Conservation (phyloP, 2,329 filamentous ascomycete genomes). For the Pestalotiopsis sp. region DNA sequence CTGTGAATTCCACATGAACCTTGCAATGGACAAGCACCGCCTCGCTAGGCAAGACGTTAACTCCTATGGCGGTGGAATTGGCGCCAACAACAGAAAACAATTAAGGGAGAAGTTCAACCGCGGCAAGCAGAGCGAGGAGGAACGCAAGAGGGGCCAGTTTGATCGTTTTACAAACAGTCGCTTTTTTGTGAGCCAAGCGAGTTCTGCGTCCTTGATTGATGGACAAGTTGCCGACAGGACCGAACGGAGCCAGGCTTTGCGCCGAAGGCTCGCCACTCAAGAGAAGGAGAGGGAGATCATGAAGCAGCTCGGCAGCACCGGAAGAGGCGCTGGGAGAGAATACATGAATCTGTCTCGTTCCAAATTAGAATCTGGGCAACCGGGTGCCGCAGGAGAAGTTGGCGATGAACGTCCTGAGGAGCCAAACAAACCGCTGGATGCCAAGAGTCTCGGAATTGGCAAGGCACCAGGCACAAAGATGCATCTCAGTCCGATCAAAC, state of each 20-base stretch:
- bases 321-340: constrained; percentile 68
- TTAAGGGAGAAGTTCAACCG: constrained; percentile 27
- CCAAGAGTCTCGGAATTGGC: constrained; percentile 44
- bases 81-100: constrained; percentile 19
- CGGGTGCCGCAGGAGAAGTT: constrained; percentile 8
- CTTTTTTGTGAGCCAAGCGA: constrained; percentile 56
- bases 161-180: constrained; percentile 62
- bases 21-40: constrained; percentile 71
- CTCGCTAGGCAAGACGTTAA: constrained; percentile 35
- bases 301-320: constrained; percentile 66
- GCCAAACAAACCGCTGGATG: constrained; percentile 41
- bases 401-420: constrained; percentile 21
- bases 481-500: constrained; percentile 62
- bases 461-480: constrained; percentile 46
- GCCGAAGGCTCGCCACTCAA: constrained; percentile 64
- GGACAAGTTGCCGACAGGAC: constrained; percentile 58
- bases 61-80: constrained; percentile 50
- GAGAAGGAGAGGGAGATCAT: constrained; percentile 77
- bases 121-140: constrained; percentile 30
- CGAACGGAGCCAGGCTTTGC: constrained; percentile 68
- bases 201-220: constrained; percentile 66
- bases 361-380: constrained; percentile 17
- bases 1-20: constrained; percentile 90
- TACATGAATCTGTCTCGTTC: constrained; percentile 57
- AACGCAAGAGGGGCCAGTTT: constrained; percentile 45